Percentiles rank a stretch among this genome's conserved stretches.
phyloP scores from a whole-genome alignment of 2,329 filamentous ascomycete species.

The Mycosphaerella arachidis region DNA sequence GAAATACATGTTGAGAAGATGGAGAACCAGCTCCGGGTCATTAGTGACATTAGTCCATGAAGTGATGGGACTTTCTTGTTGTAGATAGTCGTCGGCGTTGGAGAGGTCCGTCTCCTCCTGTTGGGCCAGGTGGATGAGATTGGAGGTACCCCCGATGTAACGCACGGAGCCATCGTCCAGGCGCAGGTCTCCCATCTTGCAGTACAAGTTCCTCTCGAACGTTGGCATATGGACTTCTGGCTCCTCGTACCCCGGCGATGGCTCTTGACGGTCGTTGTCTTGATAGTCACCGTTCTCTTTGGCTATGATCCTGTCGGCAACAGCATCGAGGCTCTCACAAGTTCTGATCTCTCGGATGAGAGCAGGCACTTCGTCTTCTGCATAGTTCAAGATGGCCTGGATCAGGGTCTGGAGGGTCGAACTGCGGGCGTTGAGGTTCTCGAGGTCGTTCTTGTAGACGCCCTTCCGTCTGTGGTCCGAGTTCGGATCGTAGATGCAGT shows the following conservation, averaged over 20 bases:
- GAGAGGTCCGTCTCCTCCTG: conserved; percentile 36
- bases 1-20: conserved; percentile 96
- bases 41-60: conserved; percentile 86
- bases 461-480: conserved; percentile 95
- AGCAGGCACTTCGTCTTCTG: conserved; percentile 76
- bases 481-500: conserved; percentile 92
- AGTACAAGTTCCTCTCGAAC: conserved; percentile 75
- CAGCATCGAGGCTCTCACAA: conserved; percentile 68
- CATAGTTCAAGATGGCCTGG: conserved; percentile 85
- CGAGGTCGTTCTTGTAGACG: conserved; percentile 90
- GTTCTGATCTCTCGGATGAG: conserved; percentile 84
- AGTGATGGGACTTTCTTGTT: conserved; percentile 64
- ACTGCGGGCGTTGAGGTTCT: conserved; percentile 78
- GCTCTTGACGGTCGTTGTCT: conserved; percentile 41
- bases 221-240: conserved; percentile 38
- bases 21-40: conserved; percentile 72
- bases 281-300: conserved; percentile 47
- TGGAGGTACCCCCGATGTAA: conserved; percentile 91
- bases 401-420: conserved; percentile 89
- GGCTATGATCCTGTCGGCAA: conserved; percentile 56
- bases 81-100: conserved; percentile 42
- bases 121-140: conserved; percentile 73
- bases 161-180: conserved; percentile 82
- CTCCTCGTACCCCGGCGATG: conserved; percentile 27
- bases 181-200: conserved; percentile 87